A percentile compares a stretch with the other conserved stretches of the same genome.
Conservation (phyloP, 345 rosid genomes). For the Odontarrhena argentea region DNA sequence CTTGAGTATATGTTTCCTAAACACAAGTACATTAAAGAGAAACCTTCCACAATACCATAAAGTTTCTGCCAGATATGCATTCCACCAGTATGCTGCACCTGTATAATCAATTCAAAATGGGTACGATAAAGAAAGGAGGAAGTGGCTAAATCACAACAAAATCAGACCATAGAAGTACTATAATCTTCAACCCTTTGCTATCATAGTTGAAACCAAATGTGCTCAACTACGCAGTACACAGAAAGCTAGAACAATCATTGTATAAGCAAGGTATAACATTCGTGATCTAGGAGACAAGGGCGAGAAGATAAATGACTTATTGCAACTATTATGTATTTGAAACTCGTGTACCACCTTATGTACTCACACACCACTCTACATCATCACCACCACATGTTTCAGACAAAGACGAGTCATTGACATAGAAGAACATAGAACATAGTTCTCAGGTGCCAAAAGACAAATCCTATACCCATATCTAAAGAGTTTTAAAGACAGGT, state of each 20-base stretch:
- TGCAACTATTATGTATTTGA: constrained; percentile 54
- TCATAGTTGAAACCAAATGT: not conserved
- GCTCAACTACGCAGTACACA: constrained; percentile 14
- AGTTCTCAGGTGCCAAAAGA: constrained; percentile 53
- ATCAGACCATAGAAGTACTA: not conserved
- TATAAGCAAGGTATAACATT: too few relatives aligned
- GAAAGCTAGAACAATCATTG: constrained; percentile 7
- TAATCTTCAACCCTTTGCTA: not conserved
- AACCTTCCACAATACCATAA: constrained; percentile 3
- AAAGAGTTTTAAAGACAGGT: constrained; percentile 45
- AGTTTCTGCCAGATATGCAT: not conserved
- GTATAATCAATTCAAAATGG: not conserved
- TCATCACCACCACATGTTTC: constrained; percentile 59
- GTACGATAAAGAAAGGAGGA: not conserved
- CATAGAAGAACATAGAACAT: constrained; percentile 53
- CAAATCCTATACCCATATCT: constrained; percentile 59
- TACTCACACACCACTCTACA: constrained; percentile 82
- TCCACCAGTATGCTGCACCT: constrained; percentile 17
- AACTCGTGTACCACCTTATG: constrained; percentile 70
- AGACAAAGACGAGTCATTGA: constrained; percentile 56
- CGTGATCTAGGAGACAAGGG: constrained; percentile 6
- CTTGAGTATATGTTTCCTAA: constrained; percentile 8
- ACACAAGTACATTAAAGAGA: constrained; percentile 11
- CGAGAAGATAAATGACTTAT: constrained; percentile 28
- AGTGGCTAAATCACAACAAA: constrained; percentile 4